Evolutionary conservation across 2,329 filamentous ascomycete species (phyloP), one percentile per base, ranked within the genome.

Genomic region (Aspergillus fumigatiaffinis): DNA sequence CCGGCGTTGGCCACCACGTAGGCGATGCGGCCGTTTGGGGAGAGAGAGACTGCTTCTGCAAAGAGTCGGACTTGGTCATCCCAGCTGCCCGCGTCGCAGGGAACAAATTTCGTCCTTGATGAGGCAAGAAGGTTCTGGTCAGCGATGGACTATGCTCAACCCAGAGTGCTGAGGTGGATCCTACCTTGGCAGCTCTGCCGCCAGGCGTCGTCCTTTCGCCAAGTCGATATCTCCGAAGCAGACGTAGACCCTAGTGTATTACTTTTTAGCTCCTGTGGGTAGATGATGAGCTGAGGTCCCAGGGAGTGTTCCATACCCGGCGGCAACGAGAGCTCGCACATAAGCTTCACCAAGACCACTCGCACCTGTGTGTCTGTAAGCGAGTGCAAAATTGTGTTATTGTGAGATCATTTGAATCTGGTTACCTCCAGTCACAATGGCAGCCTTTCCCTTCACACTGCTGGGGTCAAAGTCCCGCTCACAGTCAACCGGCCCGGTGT

Each of bases 1-100:
- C 71, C 72, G 2, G 71, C 71, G 55, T 73, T 73, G 8, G 72
- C 71, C 8, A 73, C 58, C 7, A 73, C 71, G 47, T 65, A 70
- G 41, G 64, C 61, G 17, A 73, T 63, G 42, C 63, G 66, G 2
- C 63, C 63, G n/a, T 62, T 65, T 2, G 58, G 62, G 0, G 67
- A 68, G 35, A 70, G 66, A 8, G 62, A 58, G 0, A 52, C 52
- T 21, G 71, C 70, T 23, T 63, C 60, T 20, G 59, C 51, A 35
- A 74, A 72, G 9, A 73, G 59, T 7, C 50, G 60, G 38, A 66
- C 56, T 56, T 73, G 71, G 29, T 73, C 67, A 7, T 70, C 66
- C 72, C 68, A 74, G 3, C 55, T 65, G 17, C 63, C 57, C 20
- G 66, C 62, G 56, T 73, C 61, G 55, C 72, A 73, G 52, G 62